Evolutionary conservation across 2,329 filamentous ascomycete species (phyloP).

Genomic region (Nectriaceae sp.): DNA sequence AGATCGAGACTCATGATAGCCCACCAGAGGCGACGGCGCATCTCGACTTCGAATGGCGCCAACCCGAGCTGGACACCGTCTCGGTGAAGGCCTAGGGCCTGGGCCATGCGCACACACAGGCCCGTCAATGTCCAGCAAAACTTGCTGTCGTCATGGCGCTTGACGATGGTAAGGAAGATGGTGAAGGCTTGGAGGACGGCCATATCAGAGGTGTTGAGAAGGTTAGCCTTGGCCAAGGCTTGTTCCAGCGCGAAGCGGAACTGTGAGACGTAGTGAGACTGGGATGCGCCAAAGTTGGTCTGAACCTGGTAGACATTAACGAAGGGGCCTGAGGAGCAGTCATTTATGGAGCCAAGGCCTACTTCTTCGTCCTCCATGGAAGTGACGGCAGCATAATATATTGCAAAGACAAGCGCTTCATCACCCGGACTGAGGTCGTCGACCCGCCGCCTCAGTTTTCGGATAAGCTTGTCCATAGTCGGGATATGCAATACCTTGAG

Average conservation of each 20-base stretch:
- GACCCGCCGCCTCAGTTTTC: slow-evolving; percentile 37
- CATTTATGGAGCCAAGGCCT: slow-evolving; percentile 23
- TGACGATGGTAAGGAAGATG: slow-evolving; percentile 57
- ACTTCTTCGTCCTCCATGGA: slow-evolving; percentile 62
- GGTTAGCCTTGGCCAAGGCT: slow-evolving; percentile 61
- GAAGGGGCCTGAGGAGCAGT: slow-evolving; percentile 15
- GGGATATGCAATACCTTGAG: slow-evolving; percentile 49
- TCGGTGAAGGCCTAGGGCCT: slow-evolving; percentile 57
- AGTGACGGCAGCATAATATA: slow-evolving; percentile 57
- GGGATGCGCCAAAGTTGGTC: slow-evolving; percentile 51
- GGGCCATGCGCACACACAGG: slow-evolving; percentile 56
- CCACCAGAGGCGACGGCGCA: slow-evolving; percentile 65
- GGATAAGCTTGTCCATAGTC: slow-evolving; percentile 35
- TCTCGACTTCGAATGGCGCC: slow-evolving; percentile 62
- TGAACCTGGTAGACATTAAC: slow-evolving; percentile 42
- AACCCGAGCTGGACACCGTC: slow-evolving; percentile 56
- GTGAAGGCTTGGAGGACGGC: slow-evolving; percentile 62
- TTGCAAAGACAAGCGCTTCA: slow-evolving; percentile 57
- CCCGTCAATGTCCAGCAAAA: slow-evolving; percentile 67
- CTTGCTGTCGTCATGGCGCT: slow-evolving; percentile 51
- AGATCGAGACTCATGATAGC: slow-evolving; percentile 60
- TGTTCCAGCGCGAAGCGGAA: slow-evolving; percentile 60
- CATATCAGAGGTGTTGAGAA: slow-evolving; percentile 60
- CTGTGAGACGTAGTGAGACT: slow-evolving; percentile 43
- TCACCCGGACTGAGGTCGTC: slow-evolving; percentile 42